phyloP scores from a whole-genome alignment of 1,284 basidiomycete species.

The Irpex sp. region DNA sequence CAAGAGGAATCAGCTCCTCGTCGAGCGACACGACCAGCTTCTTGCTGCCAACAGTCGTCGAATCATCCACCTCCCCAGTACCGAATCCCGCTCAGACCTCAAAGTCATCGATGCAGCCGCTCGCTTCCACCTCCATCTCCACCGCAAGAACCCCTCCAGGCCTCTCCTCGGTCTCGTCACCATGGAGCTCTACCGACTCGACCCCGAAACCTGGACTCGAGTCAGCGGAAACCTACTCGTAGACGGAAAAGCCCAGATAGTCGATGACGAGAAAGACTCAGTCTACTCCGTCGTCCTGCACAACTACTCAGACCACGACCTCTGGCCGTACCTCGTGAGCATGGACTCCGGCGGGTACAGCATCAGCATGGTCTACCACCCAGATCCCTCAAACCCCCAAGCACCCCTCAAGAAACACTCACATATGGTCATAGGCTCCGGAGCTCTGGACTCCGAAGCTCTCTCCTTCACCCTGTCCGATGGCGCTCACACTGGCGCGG shows the following conservation, averaged over 20 bases:
- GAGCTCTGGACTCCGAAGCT: conserved; percentile 28
- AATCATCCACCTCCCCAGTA: conserved; percentile 31
- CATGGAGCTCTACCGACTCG: conserved; percentile 37
- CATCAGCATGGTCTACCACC: conserved; percentile 40
- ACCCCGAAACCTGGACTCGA: conserved; percentile 29
- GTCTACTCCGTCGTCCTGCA: conserved; percentile 37
- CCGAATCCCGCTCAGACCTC: conserved; percentile 28
- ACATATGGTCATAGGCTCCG: conserved; percentile 33
- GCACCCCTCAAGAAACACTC: conserved; percentile 35
- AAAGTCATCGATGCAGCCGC: conserved; percentile 39
- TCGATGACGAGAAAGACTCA: conserved; percentile 28
- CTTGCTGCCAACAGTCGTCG: conserved; percentile 28
- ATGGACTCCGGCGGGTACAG: conserved; percentile 43
- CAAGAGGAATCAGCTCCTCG: conserved; percentile 30
- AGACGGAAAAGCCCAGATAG: conserved; percentile 34
- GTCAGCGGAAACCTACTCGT: conserved; percentile 35
- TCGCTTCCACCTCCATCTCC: conserved; percentile 43
- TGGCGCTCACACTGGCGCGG: conserved; percentile 29
- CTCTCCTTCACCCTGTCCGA: conserved; percentile 29
- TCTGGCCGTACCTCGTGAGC: conserved; percentile 46
- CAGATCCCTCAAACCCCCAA: conserved; percentile 22
- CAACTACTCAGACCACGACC: conserved; percentile 37
- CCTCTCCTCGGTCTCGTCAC: conserved; percentile 33
- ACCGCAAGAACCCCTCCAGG: conserved; percentile 36
- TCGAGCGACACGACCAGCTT: conserved; percentile 36